Conservation (phyloP, 768 basidiomycete genomes). For the Rhodocollybia butyracea region DNA sequence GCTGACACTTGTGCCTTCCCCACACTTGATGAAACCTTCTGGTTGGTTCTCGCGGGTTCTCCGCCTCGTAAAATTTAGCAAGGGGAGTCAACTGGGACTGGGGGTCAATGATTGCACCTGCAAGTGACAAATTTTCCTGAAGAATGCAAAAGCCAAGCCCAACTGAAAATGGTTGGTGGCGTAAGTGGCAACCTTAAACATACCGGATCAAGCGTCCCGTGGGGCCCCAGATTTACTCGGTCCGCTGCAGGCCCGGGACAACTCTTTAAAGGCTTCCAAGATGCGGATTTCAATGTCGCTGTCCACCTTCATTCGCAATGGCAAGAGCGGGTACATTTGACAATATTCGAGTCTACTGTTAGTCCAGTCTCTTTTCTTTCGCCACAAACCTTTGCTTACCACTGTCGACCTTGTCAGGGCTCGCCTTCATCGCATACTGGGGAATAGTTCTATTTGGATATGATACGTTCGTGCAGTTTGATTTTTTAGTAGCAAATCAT, state of each 20-base stretch:
- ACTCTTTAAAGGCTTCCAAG: neutral
- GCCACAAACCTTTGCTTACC: neutral
- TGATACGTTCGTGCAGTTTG: slow-evolving; percentile 35
- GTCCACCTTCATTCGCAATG: neutral
- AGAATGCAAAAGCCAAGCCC: neutral
- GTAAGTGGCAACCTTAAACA: neutral
- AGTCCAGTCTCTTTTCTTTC: slow-evolving; percentile 8
- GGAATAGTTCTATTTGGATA: slow-evolving; percentile 59
- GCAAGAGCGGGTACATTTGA: slow-evolving; percentile 17
- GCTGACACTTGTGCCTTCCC: no score
- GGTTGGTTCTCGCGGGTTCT: no score
- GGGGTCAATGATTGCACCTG: no score
- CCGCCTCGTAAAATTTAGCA: no score
- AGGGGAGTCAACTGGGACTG: no score
- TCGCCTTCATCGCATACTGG: slow-evolving; percentile 53
- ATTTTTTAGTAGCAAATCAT: neutral
- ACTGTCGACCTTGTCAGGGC: slow-evolving; percentile 27
- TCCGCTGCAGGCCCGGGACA: neutral
- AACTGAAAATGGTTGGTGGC: neutral
- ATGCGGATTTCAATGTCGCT: neutral
- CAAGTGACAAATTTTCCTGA: no score
- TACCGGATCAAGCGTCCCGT: neutral
- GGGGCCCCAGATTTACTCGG: neutral
- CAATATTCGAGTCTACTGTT: slow-evolving; percentile 48
- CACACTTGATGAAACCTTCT: no score